Conservation (phyloP, 805 yeast genomes). For the Metschnikowia santaceciliae region DNA sequence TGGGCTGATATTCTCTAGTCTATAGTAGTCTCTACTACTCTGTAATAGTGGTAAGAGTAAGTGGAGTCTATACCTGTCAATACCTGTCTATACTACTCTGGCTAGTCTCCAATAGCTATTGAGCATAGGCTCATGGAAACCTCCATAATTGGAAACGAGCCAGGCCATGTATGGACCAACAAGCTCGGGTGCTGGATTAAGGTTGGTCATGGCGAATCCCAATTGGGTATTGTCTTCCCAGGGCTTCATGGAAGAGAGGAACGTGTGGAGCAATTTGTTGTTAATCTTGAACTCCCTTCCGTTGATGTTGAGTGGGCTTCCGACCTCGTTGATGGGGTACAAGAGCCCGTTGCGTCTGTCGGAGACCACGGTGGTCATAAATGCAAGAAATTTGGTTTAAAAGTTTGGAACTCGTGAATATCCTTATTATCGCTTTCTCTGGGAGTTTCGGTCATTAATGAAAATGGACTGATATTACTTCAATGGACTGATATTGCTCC, state of each 20-base stretch:
- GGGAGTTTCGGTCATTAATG: constrained; percentile 4
- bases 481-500: no score
- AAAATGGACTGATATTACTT: constrained; percentile 28
- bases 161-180: constrained; percentile 65
- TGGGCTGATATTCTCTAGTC: no score
- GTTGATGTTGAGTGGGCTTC: constrained; percentile 45
- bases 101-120: constrained; percentile 64
- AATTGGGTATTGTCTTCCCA: constrained; percentile 72
- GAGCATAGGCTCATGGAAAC: constrained; percentile 73
- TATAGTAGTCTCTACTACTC: no score
- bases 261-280: constrained; percentile 62
- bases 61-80: no score
- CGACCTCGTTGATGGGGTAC: constrained; percentile 46
- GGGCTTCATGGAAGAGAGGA: constrained; percentile 68
- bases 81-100: no score
- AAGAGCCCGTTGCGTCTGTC: constrained; percentile 46
- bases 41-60: no score
- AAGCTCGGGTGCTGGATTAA: constrained; percentile 61
- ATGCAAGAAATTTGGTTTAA: constrained; percentile 33
- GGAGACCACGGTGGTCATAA: constrained; percentile 48
- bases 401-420: constrained; percentile 33
- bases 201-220: constrained; percentile 47
- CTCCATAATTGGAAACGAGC: constrained; percentile 52
- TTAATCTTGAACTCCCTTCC: constrained; percentile 53
- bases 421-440: constrained; percentile 15